Percentiles rank a stretch among this genome's conserved stretches.
Conservation (phyloP, 2,329 filamentous ascomycete species). For the Chalaropsis ovoidea region DNA sequence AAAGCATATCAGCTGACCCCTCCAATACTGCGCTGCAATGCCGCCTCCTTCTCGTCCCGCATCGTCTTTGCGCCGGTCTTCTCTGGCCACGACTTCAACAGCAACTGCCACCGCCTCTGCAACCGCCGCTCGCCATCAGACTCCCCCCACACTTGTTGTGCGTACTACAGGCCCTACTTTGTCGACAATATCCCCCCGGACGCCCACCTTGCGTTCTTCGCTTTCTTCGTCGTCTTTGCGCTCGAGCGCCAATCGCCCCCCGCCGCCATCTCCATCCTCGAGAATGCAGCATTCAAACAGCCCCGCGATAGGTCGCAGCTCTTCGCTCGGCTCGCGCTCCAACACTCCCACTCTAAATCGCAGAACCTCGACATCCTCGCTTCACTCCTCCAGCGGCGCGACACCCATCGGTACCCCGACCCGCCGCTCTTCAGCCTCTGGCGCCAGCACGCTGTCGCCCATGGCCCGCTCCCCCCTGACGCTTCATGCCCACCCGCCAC, state of each 20-base stretch:
- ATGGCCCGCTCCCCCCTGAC: slow-evolving; percentile 34
- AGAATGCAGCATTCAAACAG: slow-evolving; percentile 35
- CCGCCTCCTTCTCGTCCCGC: slow-evolving; percentile 20
- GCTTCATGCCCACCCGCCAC: slow-evolving; percentile 25
- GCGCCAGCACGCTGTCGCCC: slow-evolving; percentile 40
- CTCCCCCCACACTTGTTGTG: neutral
- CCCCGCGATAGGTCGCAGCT: slow-evolving; percentile 33
- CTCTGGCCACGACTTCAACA: slow-evolving; percentile 27
- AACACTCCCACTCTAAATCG: slow-evolving; percentile 44
- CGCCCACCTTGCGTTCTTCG: slow-evolving; percentile 18
- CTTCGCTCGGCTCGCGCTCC: slow-evolving; percentile 35
- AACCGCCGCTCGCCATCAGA: slow-evolving; percentile 21
- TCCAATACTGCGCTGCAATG: slow-evolving; percentile 1
- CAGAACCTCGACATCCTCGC: slow-evolving; percentile 49
- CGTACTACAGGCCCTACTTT: neutral
- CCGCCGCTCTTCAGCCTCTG: slow-evolving; percentile 29
- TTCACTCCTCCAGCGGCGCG: slow-evolving; percentile 40
- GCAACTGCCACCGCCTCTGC: slow-evolving; percentile 22
- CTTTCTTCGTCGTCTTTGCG: slow-evolving; percentile 29
- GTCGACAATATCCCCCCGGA: slow-evolving; percentile 18
- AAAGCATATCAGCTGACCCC: slow-evolving; percentile 1
- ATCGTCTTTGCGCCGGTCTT: slow-evolving; percentile 20
- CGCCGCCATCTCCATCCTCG: slow-evolving; percentile 35
- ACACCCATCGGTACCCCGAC: slow-evolving; percentile 21
- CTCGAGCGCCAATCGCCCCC: slow-evolving; percentile 33